phyloP scores from a whole-genome alignment of 495 filamentous ascomycete genomes.

The Aspergillus ellipticus region DNA sequence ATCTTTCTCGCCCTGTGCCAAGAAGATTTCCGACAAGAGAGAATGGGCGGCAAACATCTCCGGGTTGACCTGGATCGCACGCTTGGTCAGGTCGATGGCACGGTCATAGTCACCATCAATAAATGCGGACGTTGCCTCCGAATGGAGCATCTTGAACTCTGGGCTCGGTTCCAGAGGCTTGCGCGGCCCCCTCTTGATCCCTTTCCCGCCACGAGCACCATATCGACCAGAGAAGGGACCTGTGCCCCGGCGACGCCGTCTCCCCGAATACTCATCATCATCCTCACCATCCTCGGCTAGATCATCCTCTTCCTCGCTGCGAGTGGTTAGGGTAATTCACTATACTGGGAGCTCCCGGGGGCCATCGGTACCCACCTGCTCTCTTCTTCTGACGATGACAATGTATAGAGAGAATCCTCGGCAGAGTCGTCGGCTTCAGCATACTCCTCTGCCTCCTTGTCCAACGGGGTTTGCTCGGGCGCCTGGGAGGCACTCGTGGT shows the following conservation, averaged over 20 bases:
- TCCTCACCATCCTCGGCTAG: constrained; percentile 23
- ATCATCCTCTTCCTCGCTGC: constrained; percentile 25
- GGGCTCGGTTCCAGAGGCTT: constrained; percentile 66
- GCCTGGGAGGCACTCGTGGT: constrained; percentile 11
- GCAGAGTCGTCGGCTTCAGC: constrained; percentile 14
- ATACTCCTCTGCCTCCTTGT: constrained; percentile 14
- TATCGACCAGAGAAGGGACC: constrained; percentile 41
- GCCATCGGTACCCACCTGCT: constrained; percentile 14
- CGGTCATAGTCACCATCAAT: constrained; percentile 61
- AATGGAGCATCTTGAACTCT: constrained; percentile 69
- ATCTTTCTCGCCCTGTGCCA: constrained; percentile 62
- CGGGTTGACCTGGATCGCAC: constrained; percentile 76
- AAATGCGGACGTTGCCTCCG: constrained; percentile 67
- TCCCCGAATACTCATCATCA: constrained; percentile 27
- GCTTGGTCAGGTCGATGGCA: constrained; percentile 57
- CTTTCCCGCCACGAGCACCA: constrained; percentile 46
- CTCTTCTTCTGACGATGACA: constrained; percentile 19
- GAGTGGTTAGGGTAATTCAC: neutral
- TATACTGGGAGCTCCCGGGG: neutral
- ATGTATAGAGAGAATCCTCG: constrained; percentile 26
- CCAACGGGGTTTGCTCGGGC: constrained; percentile 7
- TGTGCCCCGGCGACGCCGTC: constrained; percentile 32
- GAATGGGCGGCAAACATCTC: constrained; percentile 79
- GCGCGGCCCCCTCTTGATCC: constrained; percentile 61
- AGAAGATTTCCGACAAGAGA: constrained; percentile 67